Evolutionary conservation across 225 moss, liverwort and hornwort genomes (phyloP).

Genomic region (Thuidium tamariscinum): DNA sequence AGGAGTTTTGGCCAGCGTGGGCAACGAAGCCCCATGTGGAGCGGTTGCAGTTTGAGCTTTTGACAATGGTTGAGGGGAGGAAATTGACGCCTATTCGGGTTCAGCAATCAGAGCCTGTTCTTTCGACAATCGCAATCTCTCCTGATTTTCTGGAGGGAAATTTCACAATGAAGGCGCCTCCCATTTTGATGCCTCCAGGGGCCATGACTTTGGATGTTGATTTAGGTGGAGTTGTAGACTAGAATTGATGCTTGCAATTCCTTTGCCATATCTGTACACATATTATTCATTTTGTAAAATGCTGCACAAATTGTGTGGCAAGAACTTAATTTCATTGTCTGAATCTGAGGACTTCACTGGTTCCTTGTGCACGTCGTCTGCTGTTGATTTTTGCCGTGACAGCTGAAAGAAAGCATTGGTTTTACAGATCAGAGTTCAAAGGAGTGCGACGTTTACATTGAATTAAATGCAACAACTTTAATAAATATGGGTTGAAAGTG

Average conservation of each 20-base stretch:
- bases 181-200: slow-evolving; percentile 21
- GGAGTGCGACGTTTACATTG: too few species aligned
- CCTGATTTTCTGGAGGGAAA: slow-evolving; percentile 12
- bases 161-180: not conserved
- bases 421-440: not conserved
- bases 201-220: slow-evolving; percentile 43
- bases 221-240: slow-evolving; percentile 25
- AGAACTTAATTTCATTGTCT: not conserved
- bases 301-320: not conserved
- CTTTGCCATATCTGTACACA: not conserved
- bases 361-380: not conserved
- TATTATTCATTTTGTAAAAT: not conserved
- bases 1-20: slow-evolving; percentile 62
- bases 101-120: slow-evolving; percentile 34
- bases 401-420: not conserved
- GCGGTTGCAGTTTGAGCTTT: slow-evolving; percentile 53
- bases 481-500: not conserved
- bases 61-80: slow-evolving; percentile 69
- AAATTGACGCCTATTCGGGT: slow-evolving; percentile 41
- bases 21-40: slow-evolving; percentile 47
- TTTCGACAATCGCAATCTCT: slow-evolving; percentile 24
- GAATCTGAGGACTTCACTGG: not conserved
- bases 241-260: not conserved
- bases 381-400: not conserved
- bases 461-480: too few species aligned